Evolutionary conservation across 139 green algal species (phyloP).

Genomic region (Tetraselmis striata): DNA sequence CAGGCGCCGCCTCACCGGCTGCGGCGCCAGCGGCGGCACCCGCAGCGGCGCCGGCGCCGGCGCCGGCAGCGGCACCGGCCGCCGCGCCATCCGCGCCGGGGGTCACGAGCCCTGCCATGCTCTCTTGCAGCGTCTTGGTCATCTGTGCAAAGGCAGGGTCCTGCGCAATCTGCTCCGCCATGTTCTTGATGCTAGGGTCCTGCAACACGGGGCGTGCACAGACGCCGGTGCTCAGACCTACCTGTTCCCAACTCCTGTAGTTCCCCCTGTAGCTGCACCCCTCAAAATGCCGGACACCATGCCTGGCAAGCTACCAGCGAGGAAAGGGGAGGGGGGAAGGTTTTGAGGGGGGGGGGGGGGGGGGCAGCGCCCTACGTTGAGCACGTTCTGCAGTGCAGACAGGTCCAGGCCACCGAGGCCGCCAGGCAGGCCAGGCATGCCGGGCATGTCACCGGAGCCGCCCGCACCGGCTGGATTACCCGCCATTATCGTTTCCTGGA

Average conservation of each 20-base stretch:
- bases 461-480: background rate
- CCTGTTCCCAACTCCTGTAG: background rate
- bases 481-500: no score
- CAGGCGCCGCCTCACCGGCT: constrained; percentile 8
- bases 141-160: constrained; percentile 64
- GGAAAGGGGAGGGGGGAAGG: no score
- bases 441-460: constrained; percentile 7
- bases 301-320: no score
- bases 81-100: background rate
- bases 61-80: constrained; percentile 4
- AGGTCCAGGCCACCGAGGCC: constrained; percentile 31
- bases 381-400: constrained; percentile 44
- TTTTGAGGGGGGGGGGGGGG: no score
- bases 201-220: constrained; percentile 13
- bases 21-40: constrained; percentile 10
- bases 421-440: constrained; percentile 15
- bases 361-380: constrained; percentile 37
- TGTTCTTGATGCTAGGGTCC: constrained; percentile 69
- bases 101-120: constrained; percentile 39
- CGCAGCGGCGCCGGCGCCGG: background rate
- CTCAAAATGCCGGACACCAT: no score
- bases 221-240: background rate
- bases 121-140: constrained; percentile 53
- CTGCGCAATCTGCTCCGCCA: constrained; percentile 74
- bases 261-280: no score